These are phyloP conservation scores for Ophiobolus disseminans DNA, from an alignment of 2,329 filamentous ascomycete genomes.

Conservation along the genomic window DNA sequence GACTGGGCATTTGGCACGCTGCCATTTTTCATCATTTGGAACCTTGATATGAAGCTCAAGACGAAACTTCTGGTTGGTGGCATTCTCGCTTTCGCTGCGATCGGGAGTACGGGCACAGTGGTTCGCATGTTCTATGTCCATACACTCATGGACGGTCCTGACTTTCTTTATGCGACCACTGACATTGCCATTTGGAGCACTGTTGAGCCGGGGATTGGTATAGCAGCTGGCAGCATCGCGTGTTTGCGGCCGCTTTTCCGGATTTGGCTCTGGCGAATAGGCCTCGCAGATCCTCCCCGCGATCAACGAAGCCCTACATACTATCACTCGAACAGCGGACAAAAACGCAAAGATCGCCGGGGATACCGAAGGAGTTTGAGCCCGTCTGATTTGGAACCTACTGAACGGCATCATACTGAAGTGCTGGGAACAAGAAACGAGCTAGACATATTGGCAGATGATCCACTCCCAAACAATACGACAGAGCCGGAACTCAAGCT, in stretches of 20 bases:
- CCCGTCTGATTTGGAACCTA: slow-evolving; percentile 24
- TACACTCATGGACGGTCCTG: slow-evolving; percentile 49
- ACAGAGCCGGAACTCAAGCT: no score
- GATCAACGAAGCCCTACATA: slow-evolving; percentile 15
- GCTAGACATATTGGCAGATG: no score
- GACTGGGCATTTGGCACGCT: slow-evolving; percentile 46
- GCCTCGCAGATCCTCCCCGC: slow-evolving; percentile 24
- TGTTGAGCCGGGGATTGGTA: slow-evolving; percentile 47
- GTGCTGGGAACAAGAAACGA: no score
- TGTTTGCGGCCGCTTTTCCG: slow-evolving; percentile 59
- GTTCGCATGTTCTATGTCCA: slow-evolving; percentile 55
- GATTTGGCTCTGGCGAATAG: slow-evolving; percentile 27
- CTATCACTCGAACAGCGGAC: slow-evolving; percentile 11
- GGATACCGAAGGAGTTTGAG: slow-evolving; percentile 30
- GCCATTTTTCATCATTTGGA: slow-evolving; percentile 60
- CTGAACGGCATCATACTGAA: no score
- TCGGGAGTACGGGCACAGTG: slow-evolving; percentile 61
- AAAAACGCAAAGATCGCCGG: slow-evolving; percentile 21
- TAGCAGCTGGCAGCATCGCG: slow-evolving; percentile 57
- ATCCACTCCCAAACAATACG: no score
- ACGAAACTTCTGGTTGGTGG: slow-evolving; percentile 61
- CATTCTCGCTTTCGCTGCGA: slow-evolving; percentile 58
- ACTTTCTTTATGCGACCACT: slow-evolving; percentile 53
- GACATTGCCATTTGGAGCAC: slow-evolving; percentile 52
- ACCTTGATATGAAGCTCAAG: slow-evolving; percentile 61